These are phyloP conservation scores for Gracilaria caudata DNA, from an alignment of 23 red algal species.

Conservation along the genomic window DNA sequence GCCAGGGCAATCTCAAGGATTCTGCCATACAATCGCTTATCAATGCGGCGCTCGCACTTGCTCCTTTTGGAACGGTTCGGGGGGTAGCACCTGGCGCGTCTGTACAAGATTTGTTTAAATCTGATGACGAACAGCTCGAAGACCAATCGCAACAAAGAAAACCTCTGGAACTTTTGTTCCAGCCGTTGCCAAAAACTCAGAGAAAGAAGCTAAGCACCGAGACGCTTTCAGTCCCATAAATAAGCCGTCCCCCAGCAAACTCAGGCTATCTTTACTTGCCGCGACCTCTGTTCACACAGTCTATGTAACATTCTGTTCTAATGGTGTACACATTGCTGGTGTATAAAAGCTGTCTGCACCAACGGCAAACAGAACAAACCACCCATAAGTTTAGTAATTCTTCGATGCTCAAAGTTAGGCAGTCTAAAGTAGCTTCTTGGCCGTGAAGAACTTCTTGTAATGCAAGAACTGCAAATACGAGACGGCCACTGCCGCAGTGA, in stretches of 20 bases:
- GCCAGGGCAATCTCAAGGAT: constrained; percentile 54
- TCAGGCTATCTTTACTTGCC: too few species aligned
- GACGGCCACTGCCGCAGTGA: constrained; percentile 7
- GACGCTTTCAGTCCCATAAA: neutral
- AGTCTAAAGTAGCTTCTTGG: constrained; percentile 50
- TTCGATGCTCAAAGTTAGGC: too few species aligned
- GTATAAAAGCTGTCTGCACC: neutral
- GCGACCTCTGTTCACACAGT: too few species aligned
- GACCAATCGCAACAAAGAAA: neutral
- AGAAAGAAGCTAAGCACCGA: constrained; percentile 21
- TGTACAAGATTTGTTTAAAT: constrained; percentile 37
- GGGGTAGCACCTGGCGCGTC: neutral
- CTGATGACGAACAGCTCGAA: neutral
- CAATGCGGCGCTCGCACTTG: constrained; percentile 27
- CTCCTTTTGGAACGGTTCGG: constrained; percentile 15
- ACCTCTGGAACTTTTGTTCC: constrained; percentile 45
- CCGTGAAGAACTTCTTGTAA: constrained; percentile 54
- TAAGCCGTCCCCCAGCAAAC: too few species aligned
- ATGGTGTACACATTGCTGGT: neutral
- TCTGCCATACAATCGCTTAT: constrained; percentile 51
- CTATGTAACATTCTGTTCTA: neutral
- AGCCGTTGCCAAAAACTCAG: constrained; percentile 34
- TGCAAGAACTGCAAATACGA: constrained; percentile 41
- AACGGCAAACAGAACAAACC: neutral
- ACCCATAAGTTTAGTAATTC: too few species aligned